Base-by-base conservation (phyloP, 495 filamentous ascomycete genomes). In the Trichocladium antarcticum region DNA sequence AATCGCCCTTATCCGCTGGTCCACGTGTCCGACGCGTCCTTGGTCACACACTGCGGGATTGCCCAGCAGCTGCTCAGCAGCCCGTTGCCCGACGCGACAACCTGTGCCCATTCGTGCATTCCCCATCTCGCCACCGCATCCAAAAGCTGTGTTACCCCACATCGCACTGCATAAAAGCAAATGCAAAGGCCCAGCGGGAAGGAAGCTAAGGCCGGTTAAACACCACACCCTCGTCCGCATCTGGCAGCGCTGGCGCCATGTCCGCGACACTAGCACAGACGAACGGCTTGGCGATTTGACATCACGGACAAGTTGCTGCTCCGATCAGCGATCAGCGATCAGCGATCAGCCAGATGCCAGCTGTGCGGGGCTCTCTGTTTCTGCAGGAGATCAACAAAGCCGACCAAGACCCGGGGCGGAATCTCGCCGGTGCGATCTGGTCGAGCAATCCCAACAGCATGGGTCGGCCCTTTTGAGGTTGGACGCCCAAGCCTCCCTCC, bases 151-250 rank as follows among this genome's bases (percentile, higher is more conserved):
- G 37, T 5, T 2, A 42, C 40, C 40, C 40, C 40, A 42, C 40
- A 22, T 29, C 40, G 21, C 22, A n/a, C n/a, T 41, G 38, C 38
- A 41, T 14, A 7, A 24, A 15, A 14, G 10, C 24, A 27, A n/a
- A 17, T 29, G 39, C 39, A 42, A 1, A 9, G 34, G 15, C 4
- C 24, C 29, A 31, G 24, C 10, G 10, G 37, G 37, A 28, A 37
- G 12, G 32, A 27, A 38, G 45, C 45, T 32, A 40, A 41, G 28
- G 39, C 47, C 47, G 47, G 47, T 10, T 49, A 42, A 49, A 49
- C 47, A 37, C 28, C 28, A 16, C 37, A 17, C 28, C 9, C 15
- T 24, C 19, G 11, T 3, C 2, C 15, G 37, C 42, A 7, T 34
- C 31, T n/a, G 20, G 4, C 24, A 3, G 24, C 24, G 31, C 24